These are phyloP conservation scores for Triticum urartu DNA, from an alignment of 176 grass and related monocot species.

Conservation along the genomic window DNA sequence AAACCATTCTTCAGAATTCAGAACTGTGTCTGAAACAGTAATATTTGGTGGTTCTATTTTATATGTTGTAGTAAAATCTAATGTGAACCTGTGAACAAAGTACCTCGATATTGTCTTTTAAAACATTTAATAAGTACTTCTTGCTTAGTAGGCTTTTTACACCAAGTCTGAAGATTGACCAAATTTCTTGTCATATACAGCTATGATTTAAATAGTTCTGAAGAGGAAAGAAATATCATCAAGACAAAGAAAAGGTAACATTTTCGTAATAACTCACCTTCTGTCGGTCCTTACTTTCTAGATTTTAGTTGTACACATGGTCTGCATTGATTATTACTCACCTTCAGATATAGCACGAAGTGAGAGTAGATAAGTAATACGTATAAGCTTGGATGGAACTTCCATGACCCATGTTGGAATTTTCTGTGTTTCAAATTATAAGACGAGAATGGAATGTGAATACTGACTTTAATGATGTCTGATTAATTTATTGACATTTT, in stretches of 20 bases:
- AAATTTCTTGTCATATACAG: constrained; percentile 45
- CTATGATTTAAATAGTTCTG: constrained; percentile 81
- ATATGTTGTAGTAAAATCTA: neutral
- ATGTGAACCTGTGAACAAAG: neutral
- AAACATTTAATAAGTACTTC: neutral
- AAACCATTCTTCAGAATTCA: neutral
- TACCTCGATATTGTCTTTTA: neutral
- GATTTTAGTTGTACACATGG: neutral
- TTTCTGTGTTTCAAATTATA: neutral
- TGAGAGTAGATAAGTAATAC: neutral
- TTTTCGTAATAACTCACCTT: constrained; percentile 2
- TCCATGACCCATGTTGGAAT: neutral
- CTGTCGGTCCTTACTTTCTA: neutral
- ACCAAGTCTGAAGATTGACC: constrained; percentile 18
- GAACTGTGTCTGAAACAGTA: neutral
- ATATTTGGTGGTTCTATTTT: neutral
- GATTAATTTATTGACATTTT: constrained; percentile 8
- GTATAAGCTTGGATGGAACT: constrained; percentile 8
- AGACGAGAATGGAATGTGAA: neutral
- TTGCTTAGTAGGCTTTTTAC: constrained; percentile 9
- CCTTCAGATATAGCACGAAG: constrained; percentile 26
- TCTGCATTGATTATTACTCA: constrained; percentile 16
- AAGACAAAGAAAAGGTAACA: constrained; percentile 72
- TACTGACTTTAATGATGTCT: neutral
- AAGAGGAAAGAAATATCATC: constrained; percentile 62